Evolutionary conservation across 768 basidiomycete genomes (phyloP), one percentile per base, ranked within the genome.

Genomic region (Boletus speciosus): DNA sequence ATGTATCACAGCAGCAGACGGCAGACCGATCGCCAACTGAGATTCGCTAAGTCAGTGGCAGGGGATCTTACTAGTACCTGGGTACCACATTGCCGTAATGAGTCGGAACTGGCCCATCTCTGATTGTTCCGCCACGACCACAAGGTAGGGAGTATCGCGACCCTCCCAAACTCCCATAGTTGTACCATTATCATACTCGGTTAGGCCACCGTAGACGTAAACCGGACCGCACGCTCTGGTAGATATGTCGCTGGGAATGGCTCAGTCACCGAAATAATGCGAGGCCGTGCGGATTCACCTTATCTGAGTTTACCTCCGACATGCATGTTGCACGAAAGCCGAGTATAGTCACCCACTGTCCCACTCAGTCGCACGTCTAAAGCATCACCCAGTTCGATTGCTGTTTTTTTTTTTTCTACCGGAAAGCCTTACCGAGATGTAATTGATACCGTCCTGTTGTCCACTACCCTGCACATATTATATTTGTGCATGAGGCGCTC

Each of bases 401-500:
- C 53, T 50, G 37, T 45, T 48, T 61, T 63, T 61, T 59, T 27
- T 29, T 59, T 64, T 60, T 59, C 57, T 51, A 57, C 57, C 58
- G 60, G 63, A 56, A 65, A 63, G 52, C 29, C 37, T 61, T 66
- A 66, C 70, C 70, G 65, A 69, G 52, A 51, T 65, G 64, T 52
- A 59, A 69, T 70, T 65, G 65, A 59, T 51, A 38, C 70, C 68
- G 64, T 68, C 38, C 47, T 56, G 61, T 57, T 58, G 61, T 57
- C 57, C 49, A 48, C 45, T 64, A 72, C 67, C 68, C 65, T 72
- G 64, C 52, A 43, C 52, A 42, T 46, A 54, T 61, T 59, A 55
- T 64, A 60, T 63, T 59, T 66, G 31, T 51, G 49, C 71, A 73
- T 64, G 68, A 73, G 71, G 71, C 70, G 53, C 57, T 50, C 39